Evolutionary conservation across 208 protist species (phyloP), one percentile per base, ranked within the genome.

Genomic region (Vickermania ingenoplastis): DNA sequence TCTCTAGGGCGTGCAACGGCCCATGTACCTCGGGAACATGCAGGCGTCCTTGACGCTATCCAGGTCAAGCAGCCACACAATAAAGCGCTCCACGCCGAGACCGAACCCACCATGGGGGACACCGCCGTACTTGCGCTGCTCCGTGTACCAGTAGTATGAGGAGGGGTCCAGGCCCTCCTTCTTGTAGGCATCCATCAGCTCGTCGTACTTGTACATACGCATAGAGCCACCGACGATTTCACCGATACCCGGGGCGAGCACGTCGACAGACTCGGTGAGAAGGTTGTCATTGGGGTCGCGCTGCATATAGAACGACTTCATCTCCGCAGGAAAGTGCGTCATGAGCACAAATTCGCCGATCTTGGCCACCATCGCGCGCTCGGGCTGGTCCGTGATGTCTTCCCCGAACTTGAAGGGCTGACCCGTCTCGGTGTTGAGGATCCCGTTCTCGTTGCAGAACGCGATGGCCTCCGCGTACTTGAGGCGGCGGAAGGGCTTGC

Each of bases 251-350:
- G 98, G 98, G 14, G 98, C 95, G 2, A 99, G 84, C 1, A 99
- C 71, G 63, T 99, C 97, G 1, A 97, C 84, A 21, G 85, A 94
- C 77, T 98, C 94, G 31, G 96, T 98, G 41, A 98, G 73, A 5
- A 69, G 75, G 7, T 29, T 50, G 66, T 98, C 90, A 1, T 71
- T 63, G 1, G 81, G 71, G 75, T 88, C 91, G 28, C 86, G 83
- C 69, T 90, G 71, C 98, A 99, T 99, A 89, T 99, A 99, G 80
- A 99, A 99, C 26, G 97, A 89, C 76, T 99, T 99, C 83, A 99
- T 97, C 29, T 80, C 78, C 0, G 75, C 79, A 53, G 98, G 98
- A 89, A 99, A 99, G 51, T 97, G 73, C 7, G 77, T 97, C 90
- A 99, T 88, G 26, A 99, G 78, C 25, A 99, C 93, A 52, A 97